Conservation (phyloP, 129 eudicot genomes). For the Flaveria robusta region DNA sequence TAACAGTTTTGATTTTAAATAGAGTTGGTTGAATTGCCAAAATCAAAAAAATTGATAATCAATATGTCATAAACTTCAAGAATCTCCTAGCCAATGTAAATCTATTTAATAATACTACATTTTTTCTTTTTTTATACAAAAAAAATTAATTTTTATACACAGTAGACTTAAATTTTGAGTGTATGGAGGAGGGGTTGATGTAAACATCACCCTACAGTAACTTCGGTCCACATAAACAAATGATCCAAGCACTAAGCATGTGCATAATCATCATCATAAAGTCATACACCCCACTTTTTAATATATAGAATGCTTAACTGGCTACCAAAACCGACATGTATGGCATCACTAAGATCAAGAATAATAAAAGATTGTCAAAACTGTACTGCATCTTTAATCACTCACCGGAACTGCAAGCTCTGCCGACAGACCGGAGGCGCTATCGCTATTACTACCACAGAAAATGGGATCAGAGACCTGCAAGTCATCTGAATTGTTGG, state of each 20-base stretch:
- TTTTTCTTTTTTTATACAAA: background rate
- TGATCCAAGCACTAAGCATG: slow-evolving; percentile 34
- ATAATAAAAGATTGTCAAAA: slow-evolving; percentile 7
- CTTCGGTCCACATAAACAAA: slow-evolving; percentile 12
- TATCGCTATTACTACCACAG: slow-evolving; percentile 32
- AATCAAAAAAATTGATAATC: slow-evolving; percentile 13
- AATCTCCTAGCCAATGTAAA: background rate
- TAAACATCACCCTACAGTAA: slow-evolving; percentile 11
- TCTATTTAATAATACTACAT: background rate
- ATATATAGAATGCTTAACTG: slow-evolving; percentile 33
- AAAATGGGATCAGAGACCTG: slow-evolving; percentile 53
- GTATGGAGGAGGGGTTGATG: slow-evolving; percentile 20
- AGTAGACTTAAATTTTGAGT: background rate
- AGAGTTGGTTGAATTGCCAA: slow-evolving; percentile 12
- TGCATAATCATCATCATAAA: slow-evolving; percentile 26
- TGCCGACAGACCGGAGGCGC: slow-evolving; percentile 59
- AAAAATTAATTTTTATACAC: background rate
- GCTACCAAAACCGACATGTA: slow-evolving; percentile 33
- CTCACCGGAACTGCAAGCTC: slow-evolving; percentile 89
- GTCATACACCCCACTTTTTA: slow-evolving; percentile 23
- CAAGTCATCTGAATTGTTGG: slow-evolving; percentile 43
- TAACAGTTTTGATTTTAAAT: slow-evolving; percentile 6
- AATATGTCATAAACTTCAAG: background rate
- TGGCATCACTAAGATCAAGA: slow-evolving; percentile 18
- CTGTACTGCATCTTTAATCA: background rate